phyloP scores from a whole-genome alignment of 257 asterid species.

The Solanum lignicaule region DNA sequence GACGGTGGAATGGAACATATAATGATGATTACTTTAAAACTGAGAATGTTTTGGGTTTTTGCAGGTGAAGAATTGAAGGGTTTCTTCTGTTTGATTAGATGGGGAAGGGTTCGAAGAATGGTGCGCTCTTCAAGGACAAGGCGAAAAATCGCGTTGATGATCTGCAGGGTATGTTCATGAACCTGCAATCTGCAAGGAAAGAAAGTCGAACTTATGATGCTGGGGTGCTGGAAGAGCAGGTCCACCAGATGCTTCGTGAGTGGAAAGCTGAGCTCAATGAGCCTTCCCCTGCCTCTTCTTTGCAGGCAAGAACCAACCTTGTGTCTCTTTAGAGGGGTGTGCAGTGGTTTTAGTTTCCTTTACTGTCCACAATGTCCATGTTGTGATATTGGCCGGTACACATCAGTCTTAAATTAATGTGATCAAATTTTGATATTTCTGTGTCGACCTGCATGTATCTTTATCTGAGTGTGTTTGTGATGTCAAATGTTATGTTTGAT shows the following conservation, averaged over 20 bases:
- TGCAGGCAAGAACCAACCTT: slow-evolving; percentile 44
- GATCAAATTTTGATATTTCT: neutral
- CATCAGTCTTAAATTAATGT: neutral
- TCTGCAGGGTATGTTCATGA: slow-evolving; percentile 82
- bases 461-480: neutral
- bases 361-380: neutral
- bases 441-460: neutral
- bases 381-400: neutral
- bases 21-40: neutral
- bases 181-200: slow-evolving; percentile 84
- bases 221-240: slow-evolving; percentile 90
- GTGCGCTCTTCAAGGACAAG: slow-evolving; percentile 84
- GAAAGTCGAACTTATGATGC: slow-evolving; percentile 77
- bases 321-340: neutral
- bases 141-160: slow-evolving; percentile 94
- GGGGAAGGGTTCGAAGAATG: slow-evolving; percentile 77
- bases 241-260: slow-evolving; percentile 94
- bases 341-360: neutral
- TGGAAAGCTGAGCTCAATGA: slow-evolving; percentile 91
- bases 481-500: neutral
- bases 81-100: slow-evolving; percentile 23
- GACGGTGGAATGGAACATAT: neutral
- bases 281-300: slow-evolving; percentile 95
- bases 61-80: slow-evolving; percentile 27
- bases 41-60: neutral